Evolutionary conservation across 768 basidiomycete species (phyloP), one percentile per base, ranked within the genome.

Genomic region (Myochromella boudieri): DNA sequence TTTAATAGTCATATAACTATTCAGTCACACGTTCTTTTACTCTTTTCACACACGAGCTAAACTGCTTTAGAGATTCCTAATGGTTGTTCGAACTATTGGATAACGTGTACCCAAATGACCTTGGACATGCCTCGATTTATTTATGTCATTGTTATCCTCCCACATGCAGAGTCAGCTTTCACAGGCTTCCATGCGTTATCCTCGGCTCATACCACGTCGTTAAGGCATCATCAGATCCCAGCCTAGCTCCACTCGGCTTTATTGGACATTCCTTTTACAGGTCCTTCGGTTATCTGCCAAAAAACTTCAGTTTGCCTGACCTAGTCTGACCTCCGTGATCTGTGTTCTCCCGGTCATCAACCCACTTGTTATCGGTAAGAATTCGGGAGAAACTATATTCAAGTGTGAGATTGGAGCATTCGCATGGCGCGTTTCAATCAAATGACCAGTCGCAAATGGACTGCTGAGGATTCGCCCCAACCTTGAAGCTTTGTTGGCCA

Each of bases 1-100:
- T 25, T 6, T 18, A 8, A n/a, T 22, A 36, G 47, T 52, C 46
- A 46, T 46, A 38, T 2, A 42, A 20, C 17, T 14, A 17, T 27
- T 24, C 29, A 49, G 46, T 51, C 33, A 33, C 37, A 45, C 51
- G 27, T 44, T 50, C 51, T 17, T 51, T 55, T 46, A 44, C 32
- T 42, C 38, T 24, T 38, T 46, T 29, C 40, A 45, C 28, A 27
- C 31, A 18, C 17, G 25, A 29, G 17, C 44, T 51, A 54, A 44
- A 55, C 41, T 37, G 50, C 53, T 56, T 50, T 62, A 60, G n/a
- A 44, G 60, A 61, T 58, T 57, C 49, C 53, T 63, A 63, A 62
- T 65, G 50, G 45, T 54, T 52, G 49, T 56, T 60, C 61, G 53
- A 58, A 60, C 59, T 64, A 64, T 61, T 59, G 66, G 65, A 66